A percentile compares a stretch with the other conserved stretches of the same genome.
These are phyloP conservation scores for Rhynchospora pubera DNA, from an alignment of 176 grass and related monocot genomes.

Conservation along the genomic window DNA sequence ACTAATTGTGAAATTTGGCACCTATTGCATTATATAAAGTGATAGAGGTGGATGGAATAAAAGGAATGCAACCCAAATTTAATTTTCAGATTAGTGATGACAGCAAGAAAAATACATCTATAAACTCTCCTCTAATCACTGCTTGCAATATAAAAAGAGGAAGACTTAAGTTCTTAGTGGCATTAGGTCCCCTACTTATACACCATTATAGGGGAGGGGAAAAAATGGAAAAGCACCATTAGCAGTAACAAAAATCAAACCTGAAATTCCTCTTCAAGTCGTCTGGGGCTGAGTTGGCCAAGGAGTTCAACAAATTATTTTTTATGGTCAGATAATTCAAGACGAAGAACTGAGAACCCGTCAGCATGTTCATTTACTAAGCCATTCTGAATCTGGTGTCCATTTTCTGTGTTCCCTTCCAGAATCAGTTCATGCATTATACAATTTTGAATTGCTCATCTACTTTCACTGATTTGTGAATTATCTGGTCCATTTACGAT, in stretches of 20 bases:
- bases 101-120: too few relatives aligned
- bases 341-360: conserved; percentile 35
- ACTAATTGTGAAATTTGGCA: too few relatives aligned
- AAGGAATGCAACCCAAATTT: too few relatives aligned
- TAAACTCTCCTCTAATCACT: too few relatives aligned
- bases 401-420: not conserved
- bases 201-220: not conserved
- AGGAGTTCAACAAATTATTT: conserved; percentile 62
- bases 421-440: not conserved
- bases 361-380: not conserved
- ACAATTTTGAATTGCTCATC: not conserved
- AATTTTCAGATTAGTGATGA: too few relatives aligned
- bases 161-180: not conserved
- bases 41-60: too few relatives aligned
- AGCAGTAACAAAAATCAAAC: not conserved
- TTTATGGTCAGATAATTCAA: conserved; percentile 50
- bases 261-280: conserved; percentile 44
- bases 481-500: not conserved
- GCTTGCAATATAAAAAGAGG: too few relatives aligned
- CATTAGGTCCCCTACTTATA: not conserved
- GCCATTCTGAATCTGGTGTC: not conserved
- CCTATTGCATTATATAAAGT: too few relatives aligned
- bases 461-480: not conserved
- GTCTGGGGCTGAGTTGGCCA: conserved; percentile 52
- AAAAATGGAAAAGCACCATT: not conserved